A percentile compares a stretch with the other conserved stretches of the same genome.
These are phyloP conservation scores for Encephalitozoon romaleae DNA, from an alignment of 371 early-diverging fungal genomes.

Conservation along the genomic window DNA sequence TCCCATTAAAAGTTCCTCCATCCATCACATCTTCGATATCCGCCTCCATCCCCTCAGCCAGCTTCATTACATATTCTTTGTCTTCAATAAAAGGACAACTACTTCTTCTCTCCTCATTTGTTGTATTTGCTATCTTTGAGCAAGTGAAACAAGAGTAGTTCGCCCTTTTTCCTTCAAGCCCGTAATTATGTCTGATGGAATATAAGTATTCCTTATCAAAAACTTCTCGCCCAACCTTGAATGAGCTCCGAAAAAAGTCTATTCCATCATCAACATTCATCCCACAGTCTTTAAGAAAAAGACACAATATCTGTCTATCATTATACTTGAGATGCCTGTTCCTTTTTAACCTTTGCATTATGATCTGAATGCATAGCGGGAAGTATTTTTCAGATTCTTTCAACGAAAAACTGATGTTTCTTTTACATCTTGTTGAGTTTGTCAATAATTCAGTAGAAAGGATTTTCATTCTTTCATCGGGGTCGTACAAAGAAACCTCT, in stretches of 20 bases:
- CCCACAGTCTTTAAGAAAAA: constrained; percentile 58
- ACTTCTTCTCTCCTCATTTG: constrained; percentile 51
- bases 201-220: constrained; percentile 85
- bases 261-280: constrained; percentile 53
- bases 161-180: constrained; percentile 82
- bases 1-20: not conserved
- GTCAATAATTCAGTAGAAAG: constrained; percentile 26
- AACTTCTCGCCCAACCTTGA: constrained; percentile 69
- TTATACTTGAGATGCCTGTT: constrained; percentile 57
- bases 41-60: not conserved
- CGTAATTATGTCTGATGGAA: constrained; percentile 89
- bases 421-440: not conserved
- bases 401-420: not conserved
- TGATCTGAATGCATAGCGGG: constrained; percentile 55
- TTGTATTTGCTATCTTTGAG: constrained; percentile 70
- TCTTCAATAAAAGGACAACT: constrained; percentile 49
- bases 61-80: constrained; percentile 10
- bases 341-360: constrained; percentile 41
- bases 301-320: constrained; percentile 54
- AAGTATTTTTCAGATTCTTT: constrained; percentile 26
- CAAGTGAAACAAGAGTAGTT: constrained; percentile 84
- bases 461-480: constrained; percentile 48
- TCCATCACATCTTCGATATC: constrained; percentile 36
- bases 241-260: constrained; percentile 45
- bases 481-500: not conserved